Evolutionary conservation across 176 grass and related monocot genomes (phyloP).

Genomic region (Juncus effusus): DNA sequence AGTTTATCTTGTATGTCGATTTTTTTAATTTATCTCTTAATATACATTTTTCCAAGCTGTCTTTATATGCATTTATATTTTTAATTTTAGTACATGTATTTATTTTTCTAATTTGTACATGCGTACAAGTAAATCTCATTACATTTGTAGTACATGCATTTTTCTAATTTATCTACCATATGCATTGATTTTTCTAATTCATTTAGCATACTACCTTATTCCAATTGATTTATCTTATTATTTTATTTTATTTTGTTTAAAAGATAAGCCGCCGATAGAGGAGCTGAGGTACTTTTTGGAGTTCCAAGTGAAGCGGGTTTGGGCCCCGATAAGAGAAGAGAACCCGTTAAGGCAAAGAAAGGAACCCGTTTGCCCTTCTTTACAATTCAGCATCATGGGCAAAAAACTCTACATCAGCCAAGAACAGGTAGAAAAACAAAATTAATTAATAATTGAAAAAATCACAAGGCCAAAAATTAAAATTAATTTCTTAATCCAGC

Average conservation of each 20-base stretch:
- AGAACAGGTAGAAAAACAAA: conserved; percentile 34
- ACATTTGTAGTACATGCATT: background rate
- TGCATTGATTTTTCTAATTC: background rate
- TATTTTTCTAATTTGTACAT: no score
- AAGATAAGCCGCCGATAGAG: conserved; percentile 73
- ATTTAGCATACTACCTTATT: background rate
- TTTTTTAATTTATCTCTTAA: no score
- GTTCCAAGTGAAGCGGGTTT: conserved; percentile 59
- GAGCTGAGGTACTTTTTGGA: conserved; percentile 68
- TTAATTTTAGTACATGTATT: no score
- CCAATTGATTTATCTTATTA: background rate
- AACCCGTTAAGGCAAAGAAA: conserved; percentile 54
- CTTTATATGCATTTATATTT: no score
- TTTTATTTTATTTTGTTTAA: conserved; percentile 26
- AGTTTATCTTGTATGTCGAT: no score
- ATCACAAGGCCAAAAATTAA: no score
- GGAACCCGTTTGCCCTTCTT: conserved; percentile 55
- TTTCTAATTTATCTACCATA: no score
- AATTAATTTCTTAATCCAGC: no score
- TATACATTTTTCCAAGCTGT: no score
- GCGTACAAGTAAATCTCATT: background rate
- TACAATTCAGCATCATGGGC: conserved; percentile 74
- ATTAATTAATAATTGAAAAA: no score
- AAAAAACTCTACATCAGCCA: conserved; percentile 64
- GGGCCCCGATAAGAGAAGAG: conserved; percentile 52